Conservation (phyloP, 2,329 filamentous ascomycete genomes). For the Neurospora sp. region DNA sequence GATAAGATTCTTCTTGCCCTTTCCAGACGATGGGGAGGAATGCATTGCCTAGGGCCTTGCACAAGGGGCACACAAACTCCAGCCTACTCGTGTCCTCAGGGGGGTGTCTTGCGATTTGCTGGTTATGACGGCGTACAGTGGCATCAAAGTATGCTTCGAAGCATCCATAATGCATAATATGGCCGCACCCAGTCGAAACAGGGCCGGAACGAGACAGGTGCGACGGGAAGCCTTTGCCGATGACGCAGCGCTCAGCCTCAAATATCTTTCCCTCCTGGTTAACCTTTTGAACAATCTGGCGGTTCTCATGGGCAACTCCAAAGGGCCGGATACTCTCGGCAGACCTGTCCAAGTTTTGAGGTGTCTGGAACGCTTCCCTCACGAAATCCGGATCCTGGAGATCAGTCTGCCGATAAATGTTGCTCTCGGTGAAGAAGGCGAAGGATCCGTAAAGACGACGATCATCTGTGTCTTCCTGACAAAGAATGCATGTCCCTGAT, state of each 20-base stretch:
- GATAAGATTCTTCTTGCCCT: constrained; percentile 75
- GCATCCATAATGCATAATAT: constrained; percentile 97
- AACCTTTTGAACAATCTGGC: constrained; percentile 65
- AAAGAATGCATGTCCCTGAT: constrained; percentile 85
- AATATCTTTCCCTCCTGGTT: constrained; percentile 63
- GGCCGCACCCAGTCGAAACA: constrained; percentile 84
- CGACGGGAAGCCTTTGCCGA: constrained; percentile 82
- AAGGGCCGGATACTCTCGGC: constrained; percentile 80
- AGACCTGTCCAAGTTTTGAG: constrained; percentile 72
- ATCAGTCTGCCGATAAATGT: constrained; percentile 78
- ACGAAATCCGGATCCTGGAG: constrained; percentile 74
- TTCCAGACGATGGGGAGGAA: constrained; percentile 96
- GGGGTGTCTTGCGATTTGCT: constrained; percentile 90
- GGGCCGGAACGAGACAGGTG: constrained; percentile 60
- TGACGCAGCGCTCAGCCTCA: constrained; percentile 64
- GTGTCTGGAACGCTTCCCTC: constrained; percentile 69
- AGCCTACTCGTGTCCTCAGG: constrained; percentile 70
- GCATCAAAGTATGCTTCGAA: constrained; percentile 88
- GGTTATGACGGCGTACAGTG: constrained; percentile 71
- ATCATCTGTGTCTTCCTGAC: constrained; percentile 92
- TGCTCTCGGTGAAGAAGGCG: constrained; percentile 77
- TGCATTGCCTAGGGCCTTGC: constrained; percentile 90
- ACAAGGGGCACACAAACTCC: constrained; percentile 93
- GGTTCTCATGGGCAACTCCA: constrained; percentile 82
- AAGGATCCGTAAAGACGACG: constrained; percentile 86